Percentiles rank a stretch among this genome's conserved stretches.
Conservation (phyloP, 2,329 filamentous ascomycete species). For the Diaporthe sp. region DNA sequence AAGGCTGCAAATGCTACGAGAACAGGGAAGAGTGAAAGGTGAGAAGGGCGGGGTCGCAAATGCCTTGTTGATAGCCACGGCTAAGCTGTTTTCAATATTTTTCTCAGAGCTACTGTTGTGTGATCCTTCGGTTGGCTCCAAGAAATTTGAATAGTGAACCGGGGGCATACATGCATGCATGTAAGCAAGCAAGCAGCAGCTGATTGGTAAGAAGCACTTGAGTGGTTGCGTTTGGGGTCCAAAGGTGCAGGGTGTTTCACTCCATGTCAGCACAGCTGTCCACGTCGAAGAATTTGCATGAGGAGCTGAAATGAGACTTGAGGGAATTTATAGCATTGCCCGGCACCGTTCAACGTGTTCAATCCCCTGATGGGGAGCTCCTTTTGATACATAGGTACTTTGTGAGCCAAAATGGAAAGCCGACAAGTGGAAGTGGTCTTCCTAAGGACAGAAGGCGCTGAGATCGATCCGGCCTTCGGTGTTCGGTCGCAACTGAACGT, state of each 20-base stretch:
- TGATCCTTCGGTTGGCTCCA: neutral
- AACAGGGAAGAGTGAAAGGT: neutral
- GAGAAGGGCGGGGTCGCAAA: neutral
- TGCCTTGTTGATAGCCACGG: neutral
- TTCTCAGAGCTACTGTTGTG: neutral
- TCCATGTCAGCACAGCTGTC: neutral
- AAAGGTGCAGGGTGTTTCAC: neutral
- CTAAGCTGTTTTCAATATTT: neutral
- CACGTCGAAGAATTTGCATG: neutral
- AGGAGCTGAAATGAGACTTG: neutral
- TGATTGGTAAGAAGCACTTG: neutral
- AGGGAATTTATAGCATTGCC: neutral
- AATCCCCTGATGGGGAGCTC: neutral
- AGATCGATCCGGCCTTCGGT: neutral
- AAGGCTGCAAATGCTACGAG: neutral
- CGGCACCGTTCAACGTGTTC: neutral
- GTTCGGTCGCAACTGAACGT: neutral
- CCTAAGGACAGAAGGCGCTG: neutral
- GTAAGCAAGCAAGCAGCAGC: neutral
- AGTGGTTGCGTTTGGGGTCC: neutral
- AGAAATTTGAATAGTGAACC: neutral
- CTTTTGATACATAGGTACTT: neutral
- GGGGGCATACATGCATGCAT: neutral
- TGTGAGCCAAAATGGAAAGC: neutral
- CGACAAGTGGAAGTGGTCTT: neutral